Conservation (phyloP, 2,329 filamentous ascomycete genomes). For the Eutypa lata region DNA sequence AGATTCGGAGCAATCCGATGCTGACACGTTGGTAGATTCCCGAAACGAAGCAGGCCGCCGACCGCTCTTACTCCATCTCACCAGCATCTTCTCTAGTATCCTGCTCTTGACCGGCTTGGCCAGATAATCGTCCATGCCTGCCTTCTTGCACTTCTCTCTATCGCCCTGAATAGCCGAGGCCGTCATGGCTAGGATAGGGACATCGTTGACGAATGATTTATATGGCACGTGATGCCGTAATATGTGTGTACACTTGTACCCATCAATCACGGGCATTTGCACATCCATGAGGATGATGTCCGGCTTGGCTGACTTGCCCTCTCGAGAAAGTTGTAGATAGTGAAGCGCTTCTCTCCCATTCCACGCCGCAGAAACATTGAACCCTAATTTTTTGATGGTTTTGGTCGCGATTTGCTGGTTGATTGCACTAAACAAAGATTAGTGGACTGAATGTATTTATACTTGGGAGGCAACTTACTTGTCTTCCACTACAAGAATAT, state of each 20-base stretch:
- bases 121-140: slow-evolving; percentile 75
- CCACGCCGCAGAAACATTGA: slow-evolving; percentile 68
- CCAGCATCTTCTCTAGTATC: slow-evolving; percentile 66
- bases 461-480: slow-evolving; percentile 54
- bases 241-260: slow-evolving; percentile 72
- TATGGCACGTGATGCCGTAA: slow-evolving; percentile 68
- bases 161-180: slow-evolving; percentile 76
- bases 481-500: slow-evolving; percentile 78
- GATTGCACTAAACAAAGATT: slow-evolving; percentile 44
- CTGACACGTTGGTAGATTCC: slow-evolving; percentile 22
- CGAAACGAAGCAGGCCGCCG: slow-evolving; percentile 19
- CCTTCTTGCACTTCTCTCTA: slow-evolving; percentile 67
- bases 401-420: slow-evolving; percentile 76
- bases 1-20: slow-evolving; percentile 45
- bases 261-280: slow-evolving; percentile 74
- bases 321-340: slow-evolving; percentile 58
- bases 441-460: neutral
- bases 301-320: slow-evolving; percentile 53
- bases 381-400: slow-evolving; percentile 71
- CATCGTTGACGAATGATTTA: slow-evolving; percentile 53
- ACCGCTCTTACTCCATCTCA: slow-evolving; percentile 58
- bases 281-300: slow-evolving; percentile 79
- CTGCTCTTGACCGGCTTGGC: slow-evolving; percentile 70
- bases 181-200: slow-evolving; percentile 80
- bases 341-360: slow-evolving; percentile 78